These are phyloP conservation scores for Lotus japonicus DNA, from an alignment of 306 rosid genomes.

Conservation along the genomic window DNA sequence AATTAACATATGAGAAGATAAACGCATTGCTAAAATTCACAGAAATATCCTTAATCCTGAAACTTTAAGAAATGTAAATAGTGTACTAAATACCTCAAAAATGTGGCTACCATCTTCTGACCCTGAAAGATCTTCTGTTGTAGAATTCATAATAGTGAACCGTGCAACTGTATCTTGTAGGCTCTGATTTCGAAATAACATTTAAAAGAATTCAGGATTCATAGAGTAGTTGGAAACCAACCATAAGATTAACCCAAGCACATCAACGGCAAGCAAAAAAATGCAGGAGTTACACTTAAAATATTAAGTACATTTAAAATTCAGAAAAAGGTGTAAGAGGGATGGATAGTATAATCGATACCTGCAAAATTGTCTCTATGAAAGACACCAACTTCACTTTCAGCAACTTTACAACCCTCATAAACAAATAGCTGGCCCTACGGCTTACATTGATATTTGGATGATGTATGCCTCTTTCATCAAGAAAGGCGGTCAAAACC, in stretches of 20 bases:
- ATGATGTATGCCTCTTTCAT: conserved; percentile 96
- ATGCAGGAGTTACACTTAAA: not conserved
- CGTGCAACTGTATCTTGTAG: conserved; percentile 67
- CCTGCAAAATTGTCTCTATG: conserved; percentile 90
- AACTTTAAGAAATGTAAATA: not conserved
- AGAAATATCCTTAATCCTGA: conserved; percentile 3
- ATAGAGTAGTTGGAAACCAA: conserved; percentile 5
- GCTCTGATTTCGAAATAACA: conserved; percentile 45
- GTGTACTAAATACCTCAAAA: conserved; percentile 61
- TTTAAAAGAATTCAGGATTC: not conserved
- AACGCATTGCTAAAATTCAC: conserved; percentile 5
- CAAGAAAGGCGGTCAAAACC: conserved; percentile 88
- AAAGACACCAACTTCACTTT: conserved; percentile 85
- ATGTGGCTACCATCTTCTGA: conserved; percentile 97
- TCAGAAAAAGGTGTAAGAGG: not conserved
- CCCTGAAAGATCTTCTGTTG: conserved; percentile 51
- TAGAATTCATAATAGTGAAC: conserved; percentile 56
- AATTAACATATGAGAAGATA: conserved; percentile 15
- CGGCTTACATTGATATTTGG: conserved; percentile 70
- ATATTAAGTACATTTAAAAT: not conserved
- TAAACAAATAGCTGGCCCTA: conserved; percentile 89
- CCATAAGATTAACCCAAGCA: conserved; percentile 7
- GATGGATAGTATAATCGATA: conserved; percentile 21
- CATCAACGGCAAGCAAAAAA: not conserved
- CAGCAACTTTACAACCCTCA: conserved; percentile 89